A percentile compares a stretch with the other conserved stretches of the same genome.
phyloP scores from a whole-genome alignment of 169 alveolate genomes.

The Besnoitia besnoiti region DNA sequence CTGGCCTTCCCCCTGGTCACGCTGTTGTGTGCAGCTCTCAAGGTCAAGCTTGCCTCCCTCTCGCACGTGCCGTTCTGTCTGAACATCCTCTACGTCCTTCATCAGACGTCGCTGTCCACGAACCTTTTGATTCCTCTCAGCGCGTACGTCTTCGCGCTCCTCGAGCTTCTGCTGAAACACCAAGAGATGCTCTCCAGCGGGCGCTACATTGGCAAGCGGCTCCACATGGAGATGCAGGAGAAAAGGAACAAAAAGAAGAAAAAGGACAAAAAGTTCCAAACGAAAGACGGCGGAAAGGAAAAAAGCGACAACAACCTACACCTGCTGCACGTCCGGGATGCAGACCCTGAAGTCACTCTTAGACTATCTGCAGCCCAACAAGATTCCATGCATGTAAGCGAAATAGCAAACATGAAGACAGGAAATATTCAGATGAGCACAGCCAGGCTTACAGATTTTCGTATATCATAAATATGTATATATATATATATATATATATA shows the following conservation, averaged over 20 bases:
- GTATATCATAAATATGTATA: not conserved
- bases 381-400: conserved; percentile 36
- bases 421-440: not conserved
- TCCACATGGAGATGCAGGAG: conserved; percentile 46
- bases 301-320: not conserved
- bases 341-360: conserved; percentile 24
- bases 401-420: not conserved
- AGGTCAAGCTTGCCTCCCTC: conserved; percentile 26
- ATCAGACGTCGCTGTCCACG: conserved; percentile 25
- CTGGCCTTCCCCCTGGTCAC: conserved; percentile 51
- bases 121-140: conserved; percentile 35
- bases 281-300: not conserved
- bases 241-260: not conserved
- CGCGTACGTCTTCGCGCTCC: not conserved
- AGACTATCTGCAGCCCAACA: conserved; percentile 44
- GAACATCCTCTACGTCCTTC: not conserved
- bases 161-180: conserved; percentile 37
- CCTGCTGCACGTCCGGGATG: not conserved
- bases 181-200: conserved; percentile 23
- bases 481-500: not conserved
- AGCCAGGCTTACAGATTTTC: not conserved
- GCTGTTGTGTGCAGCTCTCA: conserved; percentile 2
- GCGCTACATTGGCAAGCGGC: not conserved
- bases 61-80: conserved; percentile 37
- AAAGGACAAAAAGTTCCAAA: not conserved